Conservation (phyloP, 108 stramenopile species). For the Nitzschia sp. region DNA sequence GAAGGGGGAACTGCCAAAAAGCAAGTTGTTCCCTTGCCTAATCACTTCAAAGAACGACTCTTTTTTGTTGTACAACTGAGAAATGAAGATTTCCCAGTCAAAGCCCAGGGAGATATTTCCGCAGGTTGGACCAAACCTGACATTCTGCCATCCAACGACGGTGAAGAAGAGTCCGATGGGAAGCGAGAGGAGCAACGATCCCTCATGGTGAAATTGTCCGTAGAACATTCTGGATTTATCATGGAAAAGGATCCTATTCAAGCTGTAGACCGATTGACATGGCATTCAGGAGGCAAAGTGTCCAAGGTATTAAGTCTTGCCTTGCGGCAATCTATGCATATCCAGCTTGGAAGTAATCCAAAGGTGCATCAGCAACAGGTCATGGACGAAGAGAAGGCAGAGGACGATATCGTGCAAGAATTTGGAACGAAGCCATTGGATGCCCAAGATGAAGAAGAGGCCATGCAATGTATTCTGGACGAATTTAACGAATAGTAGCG, state of each 20-base stretch:
- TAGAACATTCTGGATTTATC: slow-evolving; percentile 77
- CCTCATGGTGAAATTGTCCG: slow-evolving; percentile 58
- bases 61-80: slow-evolving; percentile 51
- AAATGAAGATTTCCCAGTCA: slow-evolving; percentile 52
- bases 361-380: background rate
- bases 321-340: slow-evolving; percentile 3
- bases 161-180: background rate
- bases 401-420: slow-evolving; percentile 4
- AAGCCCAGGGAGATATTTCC: background rate
- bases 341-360: background rate
- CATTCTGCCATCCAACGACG: background rate
- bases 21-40: slow-evolving; percentile 17
- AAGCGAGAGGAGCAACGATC: background rate
- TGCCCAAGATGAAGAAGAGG: slow-evolving; percentile 2
- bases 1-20: background rate
- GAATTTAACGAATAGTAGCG: background rate
- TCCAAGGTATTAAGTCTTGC: slow-evolving; percentile 66
- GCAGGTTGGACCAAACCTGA: background rate
- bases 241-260: slow-evolving; percentile 59
- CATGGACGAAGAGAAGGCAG: slow-evolving; percentile 3
- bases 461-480: slow-evolving; percentile 4
- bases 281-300: slow-evolving; percentile 73
- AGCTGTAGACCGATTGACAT: slow-evolving; percentile 39
- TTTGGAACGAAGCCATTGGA: background rate
- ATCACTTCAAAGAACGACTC: slow-evolving; percentile 51